phyloP scores from a whole-genome alignment of 2,329 filamentous ascomycete species.

The Aspergillus puulaauensis region DNA sequence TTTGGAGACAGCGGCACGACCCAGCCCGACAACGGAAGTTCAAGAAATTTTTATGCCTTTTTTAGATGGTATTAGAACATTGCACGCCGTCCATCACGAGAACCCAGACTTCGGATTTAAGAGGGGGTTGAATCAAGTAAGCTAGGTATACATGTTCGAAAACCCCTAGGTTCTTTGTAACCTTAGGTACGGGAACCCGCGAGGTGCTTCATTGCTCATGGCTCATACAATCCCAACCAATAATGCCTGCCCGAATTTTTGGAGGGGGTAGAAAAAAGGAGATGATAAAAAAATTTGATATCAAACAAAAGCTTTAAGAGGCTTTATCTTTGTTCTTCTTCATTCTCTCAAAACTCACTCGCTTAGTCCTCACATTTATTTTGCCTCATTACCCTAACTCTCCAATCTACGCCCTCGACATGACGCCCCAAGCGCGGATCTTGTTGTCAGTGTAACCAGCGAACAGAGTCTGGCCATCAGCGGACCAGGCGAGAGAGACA shows the following conservation, averaged over 20 bases:
- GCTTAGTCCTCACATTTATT: conserved; percentile 17
- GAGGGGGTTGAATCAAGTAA: conserved; percentile 32
- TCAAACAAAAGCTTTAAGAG: conserved; percentile 8
- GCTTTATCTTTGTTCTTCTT: conserved; percentile 7
- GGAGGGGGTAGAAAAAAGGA: conserved; percentile 22
- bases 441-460: conserved; percentile 99
- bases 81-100: conserved; percentile 33
- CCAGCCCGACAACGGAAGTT: background rate
- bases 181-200: background rate
- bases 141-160: conserved; percentile 36
- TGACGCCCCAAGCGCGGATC: conserved; percentile 96
- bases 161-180: conserved; percentile 20
- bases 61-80: conserved; percentile 42
- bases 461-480: conserved; percentile 98
- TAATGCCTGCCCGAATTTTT: conserved; percentile 38
- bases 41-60: conserved; percentile 18
- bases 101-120: conserved; percentile 34
- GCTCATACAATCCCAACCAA: conserved; percentile 44
- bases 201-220: conserved; percentile 44
- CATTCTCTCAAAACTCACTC: conserved; percentile 13
- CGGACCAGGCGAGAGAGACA: conserved; percentile 94
- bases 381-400: conserved; percentile 12
- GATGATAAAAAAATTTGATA: conserved; percentile 22
- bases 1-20: background rate
- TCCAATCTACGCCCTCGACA: conserved; percentile 75